phyloP scores from a whole-genome alignment of 306 rosid species.

The Senna siamea region DNA sequence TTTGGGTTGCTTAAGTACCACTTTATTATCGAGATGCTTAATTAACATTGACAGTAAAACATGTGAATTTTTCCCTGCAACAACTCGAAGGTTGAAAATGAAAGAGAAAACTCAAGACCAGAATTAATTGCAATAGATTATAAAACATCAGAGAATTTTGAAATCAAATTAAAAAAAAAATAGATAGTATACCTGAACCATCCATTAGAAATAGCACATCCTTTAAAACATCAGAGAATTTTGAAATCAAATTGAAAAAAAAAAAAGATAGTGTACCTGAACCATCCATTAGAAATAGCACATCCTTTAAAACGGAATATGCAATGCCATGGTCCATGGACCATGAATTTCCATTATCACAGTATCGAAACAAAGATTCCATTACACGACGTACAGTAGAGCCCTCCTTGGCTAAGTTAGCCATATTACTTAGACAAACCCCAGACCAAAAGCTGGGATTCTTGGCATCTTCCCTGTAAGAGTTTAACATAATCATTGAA shows the following conservation, averaged over 20 bases:
- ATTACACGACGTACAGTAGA: conserved; percentile 86
- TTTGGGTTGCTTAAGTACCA: conserved; percentile 71
- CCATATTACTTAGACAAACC: conserved; percentile 89
- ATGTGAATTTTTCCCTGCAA: conserved; percentile 83
- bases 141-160: conserved; percentile 26
- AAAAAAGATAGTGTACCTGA: conserved; percentile 58
- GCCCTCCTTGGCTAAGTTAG: conserved; percentile 91
- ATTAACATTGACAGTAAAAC: conserved; percentile 77
- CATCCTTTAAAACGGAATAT: conserved; percentile 71
- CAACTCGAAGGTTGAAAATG: conserved; percentile 22
- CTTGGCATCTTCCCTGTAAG: conserved; percentile 74
- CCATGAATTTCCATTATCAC: conserved; percentile 77
- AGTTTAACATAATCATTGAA: conserved; percentile 38
- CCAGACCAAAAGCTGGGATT: conserved; percentile 89
- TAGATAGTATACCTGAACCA: conserved; percentile 59
- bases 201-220: conserved; percentile 85
- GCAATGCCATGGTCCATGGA: conserved; percentile 75
- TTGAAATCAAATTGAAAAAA: too few relatives aligned
- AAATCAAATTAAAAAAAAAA: conserved; percentile 10
- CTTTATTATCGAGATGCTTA: conserved; percentile 92
- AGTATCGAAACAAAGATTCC: conserved; percentile 88
- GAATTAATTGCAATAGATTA: conserved; percentile 23
- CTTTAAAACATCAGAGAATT: too few relatives aligned
- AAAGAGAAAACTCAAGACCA: conserved; percentile 21
- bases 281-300: conserved; percentile 76